Percentiles rank a stretch among this genome's conserved stretches.
Evolutionary conservation across 2,329 filamentous ascomycete genomes (phyloP).

Genomic region (Fusarium continuum): DNA sequence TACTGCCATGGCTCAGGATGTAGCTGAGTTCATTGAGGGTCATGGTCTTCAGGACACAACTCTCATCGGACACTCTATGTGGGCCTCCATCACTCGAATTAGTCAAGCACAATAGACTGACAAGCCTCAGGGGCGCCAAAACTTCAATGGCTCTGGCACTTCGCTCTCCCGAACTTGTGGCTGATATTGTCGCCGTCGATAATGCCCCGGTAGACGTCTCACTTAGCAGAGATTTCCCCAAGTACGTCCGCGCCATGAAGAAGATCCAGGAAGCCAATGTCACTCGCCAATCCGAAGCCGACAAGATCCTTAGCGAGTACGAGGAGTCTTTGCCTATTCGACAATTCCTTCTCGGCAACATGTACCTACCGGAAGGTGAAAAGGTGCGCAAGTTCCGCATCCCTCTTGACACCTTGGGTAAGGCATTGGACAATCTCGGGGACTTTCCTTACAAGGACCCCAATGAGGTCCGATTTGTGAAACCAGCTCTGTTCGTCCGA

Average conservation of each 20-base stretch:
- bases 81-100: slow-evolving; percentile 40
- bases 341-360: slow-evolving; percentile 91
- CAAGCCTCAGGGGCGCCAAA: slow-evolving; percentile 78
- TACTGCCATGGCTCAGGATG: slow-evolving; percentile 80
- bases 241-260: slow-evolving; percentile 86
- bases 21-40: slow-evolving; percentile 78
- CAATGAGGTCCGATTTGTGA: slow-evolving; percentile 72
- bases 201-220: slow-evolving; percentile 88
- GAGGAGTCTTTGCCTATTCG: slow-evolving; percentile 80
- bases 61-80: slow-evolving; percentile 95
- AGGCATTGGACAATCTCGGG: slow-evolving; percentile 76
- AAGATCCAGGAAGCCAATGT: slow-evolving; percentile 76
- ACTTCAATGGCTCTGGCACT: slow-evolving; percentile 89
- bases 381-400: slow-evolving; percentile 78
- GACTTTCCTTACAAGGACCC: slow-evolving; percentile 89
- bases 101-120: background rate
- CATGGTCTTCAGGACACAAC: slow-evolving; percentile 76
- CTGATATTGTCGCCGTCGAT: slow-evolving; percentile 83
- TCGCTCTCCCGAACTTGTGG: slow-evolving; percentile 70
- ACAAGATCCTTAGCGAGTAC: slow-evolving; percentile 78
- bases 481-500: slow-evolving; percentile 82
- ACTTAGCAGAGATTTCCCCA: slow-evolving; percentile 77
- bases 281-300: slow-evolving; percentile 78
- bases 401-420: slow-evolving; percentile 75
- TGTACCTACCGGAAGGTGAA: slow-evolving; percentile 65